Percentiles rank a stretch among this genome's conserved stretches.
These are phyloP conservation scores for Nakazawaea ambrosiae DNA, from an alignment of 805 yeast species.

Conservation along the genomic window DNA sequence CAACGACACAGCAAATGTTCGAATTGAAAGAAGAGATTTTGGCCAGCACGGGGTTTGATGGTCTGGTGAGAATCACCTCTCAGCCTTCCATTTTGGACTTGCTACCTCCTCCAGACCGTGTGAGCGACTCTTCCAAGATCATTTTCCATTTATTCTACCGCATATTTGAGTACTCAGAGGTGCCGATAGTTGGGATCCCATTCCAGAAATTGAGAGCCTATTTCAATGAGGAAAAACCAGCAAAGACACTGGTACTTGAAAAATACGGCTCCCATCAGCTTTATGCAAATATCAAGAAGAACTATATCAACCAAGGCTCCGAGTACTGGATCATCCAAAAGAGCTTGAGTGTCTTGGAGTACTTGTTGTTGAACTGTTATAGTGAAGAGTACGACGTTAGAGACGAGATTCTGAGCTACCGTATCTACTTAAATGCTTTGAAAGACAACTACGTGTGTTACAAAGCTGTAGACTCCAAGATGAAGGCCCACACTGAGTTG, in stretches of 20 bases:
- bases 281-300: slow-evolving; percentile 18
- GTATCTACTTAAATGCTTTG: slow-evolving; percentile 13
- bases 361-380: slow-evolving; percentile 21
- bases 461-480: slow-evolving; percentile 15
- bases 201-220: slow-evolving; percentile 6
- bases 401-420: slow-evolving; percentile 13
- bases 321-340: slow-evolving; percentile 21
- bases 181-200: slow-evolving; percentile 4
- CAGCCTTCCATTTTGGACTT: slow-evolving; percentile 1
- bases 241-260: slow-evolving; percentile 1
- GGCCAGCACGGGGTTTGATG: slow-evolving; percentile 13
- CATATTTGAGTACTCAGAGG: slow-evolving; percentile 2
- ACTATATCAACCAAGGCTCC: slow-evolving; percentile 20
- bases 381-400: slow-evolving; percentile 16
- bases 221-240: slow-evolving; percentile 3
- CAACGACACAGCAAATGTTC: slow-evolving; percentile 34
- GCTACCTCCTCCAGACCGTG: slow-evolving; percentile 4
- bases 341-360: slow-evolving; percentile 20
- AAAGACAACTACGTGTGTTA: slow-evolving; percentile 12
- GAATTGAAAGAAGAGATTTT: slow-evolving; percentile 19
- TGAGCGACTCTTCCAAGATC: slow-evolving; percentile 15
- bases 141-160: slow-evolving; percentile 1
- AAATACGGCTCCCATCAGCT: slow-evolving; percentile 8
- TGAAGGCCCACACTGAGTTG: slow-evolving; percentile 6
- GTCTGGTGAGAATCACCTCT: slow-evolving; percentile 11